Conservation (phyloP, 768 basidiomycete species). For the Amanita fuliginea region DNA sequence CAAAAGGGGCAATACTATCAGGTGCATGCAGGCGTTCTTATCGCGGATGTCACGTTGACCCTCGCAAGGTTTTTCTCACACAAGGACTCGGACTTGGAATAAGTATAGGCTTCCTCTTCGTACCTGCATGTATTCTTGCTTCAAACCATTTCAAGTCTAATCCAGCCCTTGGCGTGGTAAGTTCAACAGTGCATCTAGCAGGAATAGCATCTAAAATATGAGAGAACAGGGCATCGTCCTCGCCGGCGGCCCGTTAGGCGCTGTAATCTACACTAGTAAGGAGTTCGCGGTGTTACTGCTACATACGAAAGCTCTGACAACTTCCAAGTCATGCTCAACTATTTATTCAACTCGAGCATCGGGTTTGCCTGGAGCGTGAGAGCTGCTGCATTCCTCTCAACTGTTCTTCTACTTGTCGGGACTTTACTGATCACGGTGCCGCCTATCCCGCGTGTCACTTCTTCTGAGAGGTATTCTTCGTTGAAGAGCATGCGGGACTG, state of each 20-base stretch:
- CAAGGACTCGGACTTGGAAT: slow-evolving; percentile 40
- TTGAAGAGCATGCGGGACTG: slow-evolving; percentile 2
- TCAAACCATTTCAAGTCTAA: slow-evolving; percentile 33
- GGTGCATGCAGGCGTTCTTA: not conserved
- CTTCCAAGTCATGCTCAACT: slow-evolving; percentile 37
- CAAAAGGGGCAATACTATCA: slow-evolving; percentile 7
- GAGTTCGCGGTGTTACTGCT: not conserved
- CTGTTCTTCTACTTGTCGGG: slow-evolving; percentile 1
- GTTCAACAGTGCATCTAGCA: slow-evolving; percentile 21
- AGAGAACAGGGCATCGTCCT: slow-evolving; percentile 13
- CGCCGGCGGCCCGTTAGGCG: slow-evolving; percentile 18
- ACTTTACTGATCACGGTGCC: slow-evolving; percentile 6
- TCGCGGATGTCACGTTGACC: not conserved
- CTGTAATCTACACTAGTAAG: slow-evolving; percentile 28
- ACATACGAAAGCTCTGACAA: not conserved
- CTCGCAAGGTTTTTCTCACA: slow-evolving; percentile 27
- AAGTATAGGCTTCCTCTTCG: slow-evolving; percentile 29
- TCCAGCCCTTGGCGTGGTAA: slow-evolving; percentile 33
- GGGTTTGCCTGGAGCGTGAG: slow-evolving; percentile 41
- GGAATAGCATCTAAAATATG: slow-evolving; percentile 13
- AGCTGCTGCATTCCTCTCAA: not conserved
- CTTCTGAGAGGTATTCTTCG: not conserved
- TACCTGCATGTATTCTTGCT: slow-evolving; percentile 32
- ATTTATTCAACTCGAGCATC: slow-evolving; percentile 23
- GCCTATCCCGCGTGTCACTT: not conserved